phyloP scores from a whole-genome alignment of 1,284 basidiomycete species.

The Apiotrichum laibachii region DNA sequence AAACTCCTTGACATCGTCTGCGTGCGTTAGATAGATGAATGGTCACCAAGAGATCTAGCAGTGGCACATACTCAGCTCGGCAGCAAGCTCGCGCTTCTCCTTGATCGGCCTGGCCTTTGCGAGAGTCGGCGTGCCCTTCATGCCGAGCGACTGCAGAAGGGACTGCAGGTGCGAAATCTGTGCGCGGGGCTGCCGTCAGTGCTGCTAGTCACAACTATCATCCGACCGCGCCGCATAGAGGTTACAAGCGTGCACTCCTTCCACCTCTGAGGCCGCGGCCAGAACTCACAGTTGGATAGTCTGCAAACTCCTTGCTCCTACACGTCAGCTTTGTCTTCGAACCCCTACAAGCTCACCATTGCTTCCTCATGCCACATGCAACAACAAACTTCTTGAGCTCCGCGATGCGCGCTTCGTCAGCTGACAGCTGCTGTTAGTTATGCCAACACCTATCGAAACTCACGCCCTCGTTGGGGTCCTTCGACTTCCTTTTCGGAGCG shows the following conservation, averaged over 20 bases:
- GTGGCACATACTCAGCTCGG: slow-evolving; percentile 66
- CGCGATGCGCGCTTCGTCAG: slow-evolving; percentile 40
- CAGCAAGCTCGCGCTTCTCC: slow-evolving; percentile 66
- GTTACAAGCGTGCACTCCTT: neutral
- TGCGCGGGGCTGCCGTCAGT: slow-evolving; percentile 53
- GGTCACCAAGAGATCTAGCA: neutral
- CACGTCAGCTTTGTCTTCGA: neutral
- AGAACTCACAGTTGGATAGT: slow-evolving; percentile 53
- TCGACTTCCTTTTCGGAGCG: slow-evolving; percentile 8
- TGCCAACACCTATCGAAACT: slow-evolving; percentile 1
- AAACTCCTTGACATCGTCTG: slow-evolving; percentile 52
- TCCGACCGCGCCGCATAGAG: neutral
- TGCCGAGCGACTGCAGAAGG: slow-evolving; percentile 69
- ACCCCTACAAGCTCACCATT: slow-evolving; percentile 59
- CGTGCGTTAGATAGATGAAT: neutral
- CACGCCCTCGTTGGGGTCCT: slow-evolving; percentile 39
- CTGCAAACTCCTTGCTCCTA: slow-evolving; percentile 64
- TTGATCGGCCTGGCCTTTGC: slow-evolving; percentile 74
- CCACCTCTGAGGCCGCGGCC: neutral
- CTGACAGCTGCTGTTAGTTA: slow-evolving; percentile 28
- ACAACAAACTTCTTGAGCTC: slow-evolving; percentile 57
- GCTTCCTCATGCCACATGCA: slow-evolving; percentile 75
- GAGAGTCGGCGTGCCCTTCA: slow-evolving; percentile 71
- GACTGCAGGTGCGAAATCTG: slow-evolving; percentile 66
- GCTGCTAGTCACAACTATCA: neutral